phyloP scores from a whole-genome alignment of 164 flowering plant species.

The Nelumbo lutea region DNA sequence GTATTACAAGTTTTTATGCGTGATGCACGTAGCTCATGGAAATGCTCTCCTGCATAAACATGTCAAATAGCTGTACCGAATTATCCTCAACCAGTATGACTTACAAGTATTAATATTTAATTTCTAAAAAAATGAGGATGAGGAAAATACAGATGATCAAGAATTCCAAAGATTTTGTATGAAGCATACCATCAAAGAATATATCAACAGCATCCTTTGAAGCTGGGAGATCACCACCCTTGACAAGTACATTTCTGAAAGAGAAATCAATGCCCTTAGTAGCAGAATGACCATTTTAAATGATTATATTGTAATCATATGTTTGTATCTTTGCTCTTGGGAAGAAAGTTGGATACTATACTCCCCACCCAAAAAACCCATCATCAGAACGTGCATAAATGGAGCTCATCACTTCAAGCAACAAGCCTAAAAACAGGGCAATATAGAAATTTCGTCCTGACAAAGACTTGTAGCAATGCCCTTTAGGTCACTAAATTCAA shows the following conservation, averaged over 20 bases:
- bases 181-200: slow-evolving; percentile 70
- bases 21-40: slow-evolving; percentile 59
- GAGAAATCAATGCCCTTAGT: background rate
- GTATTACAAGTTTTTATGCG: slow-evolving; percentile 77
- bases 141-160: background rate
- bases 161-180: slow-evolving; percentile 5
- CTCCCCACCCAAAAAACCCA: too few relatives aligned
- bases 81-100: background rate
- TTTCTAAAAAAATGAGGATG: background rate
- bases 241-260: slow-evolving; percentile 81
- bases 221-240: slow-evolving; percentile 91
- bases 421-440: too few relatives aligned
- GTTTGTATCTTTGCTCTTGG: background rate
- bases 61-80: background rate
- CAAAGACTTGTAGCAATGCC: too few relatives aligned
- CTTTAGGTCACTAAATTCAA: too few relatives aligned
- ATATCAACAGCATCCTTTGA: slow-evolving; percentile 82
- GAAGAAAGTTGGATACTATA: background rate
- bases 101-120: background rate
- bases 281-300: background rate
- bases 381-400: too few relatives aligned
- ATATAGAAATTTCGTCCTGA: too few relatives aligned
- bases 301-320: background rate
- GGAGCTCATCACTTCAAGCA: too few relatives aligned
- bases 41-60: slow-evolving; percentile 44